Percentiles rank a stretch among this genome's conserved stretches.
Evolutionary conservation across 768 basidiomycete species (phyloP).

Genomic region (Boletales sp.): DNA sequence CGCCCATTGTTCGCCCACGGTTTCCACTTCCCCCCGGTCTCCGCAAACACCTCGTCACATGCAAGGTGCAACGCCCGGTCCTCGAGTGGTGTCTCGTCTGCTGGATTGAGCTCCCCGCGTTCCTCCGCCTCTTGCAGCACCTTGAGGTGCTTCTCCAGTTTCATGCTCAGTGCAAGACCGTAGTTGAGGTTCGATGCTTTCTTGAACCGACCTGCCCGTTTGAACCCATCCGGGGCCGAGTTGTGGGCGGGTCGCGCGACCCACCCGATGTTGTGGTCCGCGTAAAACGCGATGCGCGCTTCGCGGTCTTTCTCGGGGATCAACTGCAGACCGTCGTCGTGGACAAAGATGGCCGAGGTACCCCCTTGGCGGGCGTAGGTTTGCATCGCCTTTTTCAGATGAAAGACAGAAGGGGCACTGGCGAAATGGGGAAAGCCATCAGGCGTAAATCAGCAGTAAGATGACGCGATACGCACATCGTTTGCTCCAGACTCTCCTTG

Average conservation of each 20-base stretch:
- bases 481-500: constrained; percentile 78
- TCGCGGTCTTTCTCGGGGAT: constrained; percentile 45
- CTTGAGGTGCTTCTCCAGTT: constrained; percentile 33
- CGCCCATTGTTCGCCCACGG: constrained; percentile 78
- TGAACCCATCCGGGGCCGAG: constrained; percentile 21
- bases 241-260: constrained; percentile 53
- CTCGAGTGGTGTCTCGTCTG: constrained; percentile 51
- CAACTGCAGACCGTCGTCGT: constrained; percentile 60
- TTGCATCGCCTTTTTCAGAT: constrained; percentile 58
- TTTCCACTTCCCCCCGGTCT: constrained; percentile 54
- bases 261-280: constrained; percentile 56
- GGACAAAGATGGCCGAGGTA: constrained; percentile 52
- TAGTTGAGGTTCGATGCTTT: constrained; percentile 94
- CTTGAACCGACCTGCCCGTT: constrained; percentile 80
- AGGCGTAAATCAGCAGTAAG: background rate
- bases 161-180: constrained; percentile 45
- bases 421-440: background rate
- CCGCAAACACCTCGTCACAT: constrained; percentile 66
- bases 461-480: constrained; percentile 55
- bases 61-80: constrained; percentile 72
- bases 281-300: constrained; percentile 50
- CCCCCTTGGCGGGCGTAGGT: constrained; percentile 66
- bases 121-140: constrained; percentile 42
- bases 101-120: constrained; percentile 32
- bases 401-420: constrained; percentile 67